Evolutionary conservation across 192 early-diverging fungal species (phyloP).

Genomic region (Entomortierella parvispora): DNA sequence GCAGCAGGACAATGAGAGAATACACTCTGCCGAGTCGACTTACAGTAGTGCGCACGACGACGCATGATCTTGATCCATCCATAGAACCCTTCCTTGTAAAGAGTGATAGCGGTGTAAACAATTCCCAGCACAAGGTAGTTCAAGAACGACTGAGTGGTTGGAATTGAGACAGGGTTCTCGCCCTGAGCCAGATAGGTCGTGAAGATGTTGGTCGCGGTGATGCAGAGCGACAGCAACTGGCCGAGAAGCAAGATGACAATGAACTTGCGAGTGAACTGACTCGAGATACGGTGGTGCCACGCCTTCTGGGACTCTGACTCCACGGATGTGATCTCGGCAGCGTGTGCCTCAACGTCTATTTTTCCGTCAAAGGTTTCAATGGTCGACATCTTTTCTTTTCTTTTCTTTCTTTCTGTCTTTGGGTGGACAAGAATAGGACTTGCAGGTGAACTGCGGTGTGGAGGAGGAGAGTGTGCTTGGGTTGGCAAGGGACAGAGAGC

Average conservation of each 20-base stretch:
- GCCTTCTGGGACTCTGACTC: neutral
- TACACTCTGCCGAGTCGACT: too few relatives aligned
- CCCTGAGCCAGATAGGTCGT: conserved; percentile 70
- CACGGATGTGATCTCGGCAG: neutral
- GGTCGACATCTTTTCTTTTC: conserved; percentile 4
- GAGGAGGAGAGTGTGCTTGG: conserved; percentile 7
- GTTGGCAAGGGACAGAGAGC: neutral
- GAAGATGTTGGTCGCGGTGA: conserved; percentile 77
- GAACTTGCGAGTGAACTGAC: conserved; percentile 40
- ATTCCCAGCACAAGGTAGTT: conserved; percentile 77
- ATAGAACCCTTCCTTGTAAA: conserved; percentile 60
- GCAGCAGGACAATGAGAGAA: too few relatives aligned
- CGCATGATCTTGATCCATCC: conserved; percentile 59
- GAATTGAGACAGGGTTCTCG: conserved; percentile 58
- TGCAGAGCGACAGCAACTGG: conserved; percentile 78
- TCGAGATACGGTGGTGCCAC: neutral
- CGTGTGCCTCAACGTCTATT: neutral
- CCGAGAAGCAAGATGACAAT: conserved; percentile 62
- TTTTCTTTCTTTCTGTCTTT: neutral
- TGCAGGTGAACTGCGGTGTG: neutral
- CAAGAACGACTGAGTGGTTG: conserved; percentile 79
- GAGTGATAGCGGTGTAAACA: conserved; percentile 60
- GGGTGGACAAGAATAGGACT: neutral
- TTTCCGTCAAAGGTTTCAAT: neutral
- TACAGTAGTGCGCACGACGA: conserved; percentile 57